Base-by-base conservation (phyloP, 352 stramenopile species). In the Phytophthora agathidicida region DNA sequence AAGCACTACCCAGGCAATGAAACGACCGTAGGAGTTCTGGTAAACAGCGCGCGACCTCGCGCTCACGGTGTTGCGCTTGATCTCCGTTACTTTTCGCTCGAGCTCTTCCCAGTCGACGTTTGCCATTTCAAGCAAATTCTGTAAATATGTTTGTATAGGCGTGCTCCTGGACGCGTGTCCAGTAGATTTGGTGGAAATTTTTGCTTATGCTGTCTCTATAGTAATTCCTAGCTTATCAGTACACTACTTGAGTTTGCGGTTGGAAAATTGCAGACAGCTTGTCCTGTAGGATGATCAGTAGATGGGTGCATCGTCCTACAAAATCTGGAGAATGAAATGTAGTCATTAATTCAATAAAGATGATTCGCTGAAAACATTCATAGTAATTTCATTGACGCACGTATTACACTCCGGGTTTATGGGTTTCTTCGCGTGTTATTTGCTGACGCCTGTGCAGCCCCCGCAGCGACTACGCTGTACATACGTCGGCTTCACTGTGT, bases 401-500 rank as follows among this genome's bases (percentile, higher is more conserved):
- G n/a, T n/a, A n/a, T n/a, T n/a, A n/a, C n/a, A n/a, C n/a, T n/a
- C n/a, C n/a, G n/a, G 36, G 31, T 37, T 7, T 11, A 80, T 78
- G 63, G 17, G 14, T 4, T 84, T 86, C 65, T 90, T 83, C 54
- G 80, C 75, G 30, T 93, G 83, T 66, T 93, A 93, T 57, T 32
- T 93, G 59, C 65, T 93, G 38, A 91, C 83, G 59, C 80, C 83
- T 16, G 56, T 67, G 60, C 48, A 62, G 41, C 20, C 75, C 14
- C 74, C 80, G 39, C 72, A 83, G 60, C 77, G 75, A 1, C 54
- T 88, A 30, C 70, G 70, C 22, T 83, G 69, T 58, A 82, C 83
- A 11, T 92, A 93, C 56, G 65, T 92, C 24, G 82, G 84, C 28
- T 92, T 90, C 44, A 91, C 82, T 1, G 65, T 88, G 14, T 53